phyloP scores from a whole-genome alignment of 306 rosid genomes.

The Leucaena leucocephala region DNA sequence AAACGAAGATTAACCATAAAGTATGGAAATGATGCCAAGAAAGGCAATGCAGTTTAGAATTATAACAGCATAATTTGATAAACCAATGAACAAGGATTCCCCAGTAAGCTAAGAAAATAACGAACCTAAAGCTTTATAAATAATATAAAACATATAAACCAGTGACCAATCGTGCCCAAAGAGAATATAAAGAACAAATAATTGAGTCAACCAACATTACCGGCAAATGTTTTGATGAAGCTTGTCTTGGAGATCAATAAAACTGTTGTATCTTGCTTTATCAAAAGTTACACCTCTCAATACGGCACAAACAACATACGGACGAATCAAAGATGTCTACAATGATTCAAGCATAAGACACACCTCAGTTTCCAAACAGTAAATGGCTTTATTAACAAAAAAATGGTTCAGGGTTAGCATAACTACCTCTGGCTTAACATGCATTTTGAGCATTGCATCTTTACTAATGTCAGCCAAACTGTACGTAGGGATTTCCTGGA shows the following conservation, averaged over 20 bases:
- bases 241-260: constrained; percentile 17
- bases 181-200: neutral
- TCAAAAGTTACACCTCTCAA: constrained; percentile 2
- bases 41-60: neutral
- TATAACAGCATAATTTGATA: neutral
- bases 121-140: neutral
- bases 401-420: neutral
- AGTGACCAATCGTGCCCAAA: neutral
- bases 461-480: neutral
- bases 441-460: neutral
- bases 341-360: neutral
- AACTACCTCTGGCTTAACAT: neutral
- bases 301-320: constrained; percentile 4
- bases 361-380: neutral
- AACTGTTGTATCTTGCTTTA: constrained; percentile 8
- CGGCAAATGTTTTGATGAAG: constrained; percentile 12
- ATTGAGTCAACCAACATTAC: neutral
- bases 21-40: neutral
- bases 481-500: constrained; percentile 11
- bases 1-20: neutral
- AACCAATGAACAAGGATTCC: neutral
- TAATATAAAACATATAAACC: neutral
- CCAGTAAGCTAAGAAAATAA: neutral
- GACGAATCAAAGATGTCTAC: constrained; percentile 3
- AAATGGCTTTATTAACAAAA: neutral